These are phyloP conservation scores for Citropsis articulata DNA, from an alignment of 345 rosid genomes.

Conservation along the genomic window DNA sequence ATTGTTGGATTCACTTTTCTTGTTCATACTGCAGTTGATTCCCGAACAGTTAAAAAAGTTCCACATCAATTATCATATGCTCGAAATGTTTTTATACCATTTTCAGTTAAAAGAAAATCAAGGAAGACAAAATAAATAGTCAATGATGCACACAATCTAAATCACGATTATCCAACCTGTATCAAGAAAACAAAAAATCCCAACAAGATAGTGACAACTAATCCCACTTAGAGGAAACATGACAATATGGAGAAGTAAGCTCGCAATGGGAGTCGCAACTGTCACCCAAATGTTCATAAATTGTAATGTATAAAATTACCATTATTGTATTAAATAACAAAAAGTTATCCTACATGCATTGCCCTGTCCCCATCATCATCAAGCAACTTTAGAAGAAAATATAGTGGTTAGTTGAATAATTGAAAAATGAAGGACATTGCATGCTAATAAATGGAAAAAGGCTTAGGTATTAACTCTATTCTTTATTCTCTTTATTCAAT, in stretches of 20 bases:
- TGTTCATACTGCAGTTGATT: not conserved
- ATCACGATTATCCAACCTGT: not conserved
- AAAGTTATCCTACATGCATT: not conserved
- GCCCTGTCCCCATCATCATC: not conserved
- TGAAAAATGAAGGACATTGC: not conserved
- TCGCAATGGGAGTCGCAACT: conserved; percentile 4
- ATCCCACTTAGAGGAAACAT: not conserved
- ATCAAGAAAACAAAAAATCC: not conserved
- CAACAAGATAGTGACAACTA: conserved; percentile 1
- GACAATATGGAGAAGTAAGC: not conserved
- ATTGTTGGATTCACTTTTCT: not conserved
- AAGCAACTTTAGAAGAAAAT: not conserved
- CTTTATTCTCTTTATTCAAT: not conserved
- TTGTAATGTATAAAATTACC: not conserved
- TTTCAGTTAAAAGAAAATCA: not conserved
- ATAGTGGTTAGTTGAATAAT: conserved; percentile 1
- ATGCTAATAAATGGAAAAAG: not conserved
- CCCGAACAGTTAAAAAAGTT: not conserved
- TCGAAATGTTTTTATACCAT: not conserved
- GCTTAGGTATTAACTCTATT: not conserved
- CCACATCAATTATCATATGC: not conserved
- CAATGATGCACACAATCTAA: not conserved
- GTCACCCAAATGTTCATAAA: not conserved
- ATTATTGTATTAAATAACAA: conserved; percentile 3
- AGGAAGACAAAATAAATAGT: not conserved